Percentiles rank a stretch among this genome's conserved stretches.
phyloP scores from a whole-genome alignment of 2,329 filamentous ascomycete genomes.

The Graphilbum sp. region DNA sequence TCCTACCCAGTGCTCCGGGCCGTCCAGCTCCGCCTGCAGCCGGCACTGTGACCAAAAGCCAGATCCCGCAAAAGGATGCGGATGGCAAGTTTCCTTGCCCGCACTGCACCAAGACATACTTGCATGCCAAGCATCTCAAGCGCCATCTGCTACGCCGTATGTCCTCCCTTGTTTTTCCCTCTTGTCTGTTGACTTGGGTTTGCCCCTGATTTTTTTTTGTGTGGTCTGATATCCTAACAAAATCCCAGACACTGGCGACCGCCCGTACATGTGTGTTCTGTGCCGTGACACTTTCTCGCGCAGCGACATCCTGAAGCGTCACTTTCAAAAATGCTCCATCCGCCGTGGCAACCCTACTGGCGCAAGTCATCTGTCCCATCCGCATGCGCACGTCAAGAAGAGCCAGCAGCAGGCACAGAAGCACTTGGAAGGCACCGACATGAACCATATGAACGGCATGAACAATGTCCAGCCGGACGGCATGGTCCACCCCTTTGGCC shows the following conservation, averaged over 20 bases:
- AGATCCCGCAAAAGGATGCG: slow-evolving; percentile 85
- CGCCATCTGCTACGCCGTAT: slow-evolving; percentile 90
- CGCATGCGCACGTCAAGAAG: slow-evolving; percentile 78
- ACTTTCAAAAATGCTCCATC: slow-evolving; percentile 98
- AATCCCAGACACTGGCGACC: slow-evolving; percentile 74
- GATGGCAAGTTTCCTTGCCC: slow-evolving; percentile 97
- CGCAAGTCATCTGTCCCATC: slow-evolving; percentile 85
- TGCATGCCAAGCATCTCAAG: slow-evolving; percentile 95
- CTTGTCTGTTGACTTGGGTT: slow-evolving; percentile 2
- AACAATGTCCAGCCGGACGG: slow-evolving; percentile 39
- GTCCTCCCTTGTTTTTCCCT: slow-evolving; percentile 26
- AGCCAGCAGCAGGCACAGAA: slow-evolving; percentile 41
- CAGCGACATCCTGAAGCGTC: slow-evolving; percentile 95
- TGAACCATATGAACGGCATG: slow-evolving; percentile 45
- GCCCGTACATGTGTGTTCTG: slow-evolving; percentile 94
- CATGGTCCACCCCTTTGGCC: slow-evolving; percentile 30
- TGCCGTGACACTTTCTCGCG: slow-evolving; percentile 97
- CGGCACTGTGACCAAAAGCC: slow-evolving; percentile 57
- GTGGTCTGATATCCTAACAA: no score
- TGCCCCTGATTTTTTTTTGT: background rate
- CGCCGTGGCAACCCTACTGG: slow-evolving; percentile 90
- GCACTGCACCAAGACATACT: slow-evolving; percentile 95
- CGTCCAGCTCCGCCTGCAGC: slow-evolving; percentile 60
- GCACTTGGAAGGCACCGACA: slow-evolving; percentile 31
- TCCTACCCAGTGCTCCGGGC: slow-evolving; percentile 79